Percentiles rank a stretch among this genome's conserved stretches.
These are phyloP conservation scores for Phialophora macrospora DNA, from an alignment of 2,329 filamentous ascomycete species.

Conservation along the genomic window DNA sequence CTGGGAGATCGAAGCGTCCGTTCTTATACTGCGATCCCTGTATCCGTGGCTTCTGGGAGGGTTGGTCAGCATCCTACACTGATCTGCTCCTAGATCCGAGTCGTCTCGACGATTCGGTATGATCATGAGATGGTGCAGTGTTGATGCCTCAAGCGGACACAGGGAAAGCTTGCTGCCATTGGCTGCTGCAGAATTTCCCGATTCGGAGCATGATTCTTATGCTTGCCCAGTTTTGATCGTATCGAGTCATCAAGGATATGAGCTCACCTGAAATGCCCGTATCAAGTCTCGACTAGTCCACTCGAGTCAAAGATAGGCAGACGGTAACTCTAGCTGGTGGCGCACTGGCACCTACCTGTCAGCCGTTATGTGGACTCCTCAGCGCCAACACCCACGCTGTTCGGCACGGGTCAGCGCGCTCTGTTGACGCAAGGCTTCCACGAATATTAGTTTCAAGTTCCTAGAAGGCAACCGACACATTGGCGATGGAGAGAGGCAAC, in stretches of 20 bases:
- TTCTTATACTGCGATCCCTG: background rate
- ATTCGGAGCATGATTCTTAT: conserved; percentile 9
- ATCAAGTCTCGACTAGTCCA: too few relatives aligned
- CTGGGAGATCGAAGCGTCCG: background rate
- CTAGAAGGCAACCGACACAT: background rate
- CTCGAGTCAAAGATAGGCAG: too few relatives aligned
- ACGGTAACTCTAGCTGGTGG: too few relatives aligned
- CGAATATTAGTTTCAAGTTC: too few relatives aligned
- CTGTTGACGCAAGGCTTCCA: too few relatives aligned
- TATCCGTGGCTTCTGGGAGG: background rate
- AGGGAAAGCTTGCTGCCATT: background rate
- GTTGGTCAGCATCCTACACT: background rate
- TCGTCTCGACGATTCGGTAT: background rate
- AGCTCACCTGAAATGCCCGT: too few relatives aligned
- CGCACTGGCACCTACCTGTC: too few relatives aligned
- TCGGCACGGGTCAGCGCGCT: too few relatives aligned
- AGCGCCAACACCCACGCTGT: too few relatives aligned
- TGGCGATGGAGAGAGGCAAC: background rate
- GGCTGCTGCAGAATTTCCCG: conserved; percentile 13
- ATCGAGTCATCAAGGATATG: background rate
- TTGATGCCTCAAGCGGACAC: background rate
- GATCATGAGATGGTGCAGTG: background rate
- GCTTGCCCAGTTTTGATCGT: background rate
- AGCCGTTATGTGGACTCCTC: too few relatives aligned
- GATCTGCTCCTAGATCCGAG: background rate